Evolutionary conservation across 306 rosid species (phyloP).

Genomic region (Sesbania bispinosa): DNA sequence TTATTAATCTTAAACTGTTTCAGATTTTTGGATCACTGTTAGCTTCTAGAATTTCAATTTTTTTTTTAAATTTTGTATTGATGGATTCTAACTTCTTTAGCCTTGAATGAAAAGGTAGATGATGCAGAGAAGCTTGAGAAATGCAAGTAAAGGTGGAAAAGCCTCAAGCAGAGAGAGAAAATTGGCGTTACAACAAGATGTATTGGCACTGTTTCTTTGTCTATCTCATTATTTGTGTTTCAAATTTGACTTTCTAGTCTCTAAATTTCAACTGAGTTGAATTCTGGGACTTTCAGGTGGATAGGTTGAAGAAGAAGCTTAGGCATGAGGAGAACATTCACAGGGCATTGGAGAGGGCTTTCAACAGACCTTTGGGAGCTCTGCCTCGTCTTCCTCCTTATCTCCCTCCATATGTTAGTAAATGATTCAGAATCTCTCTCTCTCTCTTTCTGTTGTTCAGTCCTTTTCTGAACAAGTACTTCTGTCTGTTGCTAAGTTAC

Average conservation of each 20-base stretch:
- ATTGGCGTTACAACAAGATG: slow-evolving; percentile 84
- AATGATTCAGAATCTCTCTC: background rate
- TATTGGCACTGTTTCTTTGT: slow-evolving; percentile 3
- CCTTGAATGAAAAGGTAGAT: slow-evolving; percentile 49
- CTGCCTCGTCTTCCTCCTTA: slow-evolving; percentile 94
- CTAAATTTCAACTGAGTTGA: slow-evolving; percentile 16
- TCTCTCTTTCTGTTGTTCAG: background rate
- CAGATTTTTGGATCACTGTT: too few relatives aligned
- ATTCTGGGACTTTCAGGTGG: slow-evolving; percentile 51
- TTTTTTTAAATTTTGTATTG: background rate
- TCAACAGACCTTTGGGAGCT: slow-evolving; percentile 87
- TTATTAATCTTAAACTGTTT: too few relatives aligned
- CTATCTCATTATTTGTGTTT: background rate
- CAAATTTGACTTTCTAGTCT: background rate
- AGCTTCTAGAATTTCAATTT: slow-evolving; percentile 23
- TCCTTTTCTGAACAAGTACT: background rate
- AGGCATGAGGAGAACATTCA: slow-evolving; percentile 82
- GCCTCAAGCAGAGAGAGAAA: slow-evolving; percentile 55
- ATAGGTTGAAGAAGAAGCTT: slow-evolving; percentile 88
- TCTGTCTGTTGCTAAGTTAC: background rate
- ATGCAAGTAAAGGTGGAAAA: slow-evolving; percentile 41
- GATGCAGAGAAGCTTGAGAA: slow-evolving; percentile 55
- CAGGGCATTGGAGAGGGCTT: slow-evolving; percentile 89
- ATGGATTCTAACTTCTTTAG: slow-evolving; percentile 29
- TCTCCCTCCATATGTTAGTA: slow-evolving; percentile 81